phyloP scores from a whole-genome alignment of 1,284 basidiomycete genomes.

The Fistulinella cinereoalba region DNA sequence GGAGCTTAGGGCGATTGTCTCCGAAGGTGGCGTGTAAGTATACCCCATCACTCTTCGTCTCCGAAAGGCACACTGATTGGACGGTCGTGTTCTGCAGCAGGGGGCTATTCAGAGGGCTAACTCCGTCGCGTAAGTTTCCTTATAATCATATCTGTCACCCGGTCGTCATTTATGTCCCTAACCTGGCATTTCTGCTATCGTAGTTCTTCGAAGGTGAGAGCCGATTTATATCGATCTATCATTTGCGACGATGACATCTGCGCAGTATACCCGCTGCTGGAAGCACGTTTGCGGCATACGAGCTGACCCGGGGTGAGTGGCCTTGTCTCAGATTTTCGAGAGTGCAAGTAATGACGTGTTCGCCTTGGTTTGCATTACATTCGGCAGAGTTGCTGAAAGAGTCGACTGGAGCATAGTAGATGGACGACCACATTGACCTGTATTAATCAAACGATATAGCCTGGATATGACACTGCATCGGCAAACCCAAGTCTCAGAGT shows the following conservation, averaged over 20 bases:
- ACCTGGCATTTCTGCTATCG: not conserved
- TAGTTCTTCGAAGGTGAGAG: slow-evolving; percentile 20
- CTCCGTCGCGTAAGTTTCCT: slow-evolving; percentile 57
- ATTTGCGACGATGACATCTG: not conserved
- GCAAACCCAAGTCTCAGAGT: too few species aligned
- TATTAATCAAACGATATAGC: too few species aligned
- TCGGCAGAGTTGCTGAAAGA: slow-evolving; percentile 28
- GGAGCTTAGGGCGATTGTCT: slow-evolving; percentile 67
- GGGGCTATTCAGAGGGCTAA: slow-evolving; percentile 72
- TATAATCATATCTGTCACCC: too few species aligned
- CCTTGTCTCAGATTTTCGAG: not conserved
- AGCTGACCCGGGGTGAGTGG: slow-evolving; percentile 69
- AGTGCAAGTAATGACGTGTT: not conserved
- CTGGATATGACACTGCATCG: too few species aligned
- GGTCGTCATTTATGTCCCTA: not conserved
- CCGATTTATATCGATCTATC: not conserved
- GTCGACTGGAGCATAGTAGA: slow-evolving; percentile 16
- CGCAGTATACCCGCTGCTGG: slow-evolving; percentile 86
- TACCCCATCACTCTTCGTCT: not conserved
- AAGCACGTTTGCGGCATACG: slow-evolving; percentile 90
- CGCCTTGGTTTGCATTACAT: not conserved
- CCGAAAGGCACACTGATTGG: slow-evolving; percentile 4
- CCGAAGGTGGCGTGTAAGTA: slow-evolving; percentile 77
- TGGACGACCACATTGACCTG: too few species aligned
- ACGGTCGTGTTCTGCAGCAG: slow-evolving; percentile 36